Evolutionary conservation across 768 basidiomycete species (phyloP), one percentile per base, ranked within the genome.

Genomic region (Royoungia palumana): DNA sequence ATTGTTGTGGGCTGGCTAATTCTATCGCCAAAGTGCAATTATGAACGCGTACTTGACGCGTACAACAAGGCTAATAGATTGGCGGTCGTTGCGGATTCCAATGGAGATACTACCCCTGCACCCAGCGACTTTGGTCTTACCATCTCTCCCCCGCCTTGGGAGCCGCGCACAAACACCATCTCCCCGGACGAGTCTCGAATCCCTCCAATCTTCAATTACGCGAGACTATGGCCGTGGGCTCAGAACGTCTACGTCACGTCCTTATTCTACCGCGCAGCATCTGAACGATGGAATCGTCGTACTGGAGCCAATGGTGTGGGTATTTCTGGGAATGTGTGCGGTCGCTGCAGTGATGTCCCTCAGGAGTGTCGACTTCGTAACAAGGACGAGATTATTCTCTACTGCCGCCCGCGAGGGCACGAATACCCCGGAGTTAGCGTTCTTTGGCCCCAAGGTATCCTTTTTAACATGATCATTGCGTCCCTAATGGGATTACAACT

Each of bases 1-100:
- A 52, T 76, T 7, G 68, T 74, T 12, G 54, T 70, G 5, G 70
- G 73, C 4, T 76, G 74, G 70, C 53, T 75, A 7, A 62, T 72
- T 43, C 51, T 75, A 9, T 70, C 73, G 0, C 73, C 74, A 0
- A 69, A 74, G 48, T 72, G 70, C 42, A 69, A 74, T 51, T 60
- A 63, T 4, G 25, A 34, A 2, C 66, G 70, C 10, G 58, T 75
- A 12, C 47, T 50, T 1, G 42, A 49, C 4, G 56, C 53, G 16
- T 60, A 58, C 32, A 1, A 49, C 35, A 50, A 41, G 41, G 59
- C 59, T 1, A 61, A 60, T 8, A 35, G 17, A 46, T 32, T 19
- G 7, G 50, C 25, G 3, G 44, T 48, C 19, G 46, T 35, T 10
- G 46, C 39, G 12, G 21, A 40, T 11, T 10, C 28, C 9, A 4